Conservation (phyloP, 2,329 filamentous ascomycete genomes). For the Cephalotrichum gorgonifer region DNA sequence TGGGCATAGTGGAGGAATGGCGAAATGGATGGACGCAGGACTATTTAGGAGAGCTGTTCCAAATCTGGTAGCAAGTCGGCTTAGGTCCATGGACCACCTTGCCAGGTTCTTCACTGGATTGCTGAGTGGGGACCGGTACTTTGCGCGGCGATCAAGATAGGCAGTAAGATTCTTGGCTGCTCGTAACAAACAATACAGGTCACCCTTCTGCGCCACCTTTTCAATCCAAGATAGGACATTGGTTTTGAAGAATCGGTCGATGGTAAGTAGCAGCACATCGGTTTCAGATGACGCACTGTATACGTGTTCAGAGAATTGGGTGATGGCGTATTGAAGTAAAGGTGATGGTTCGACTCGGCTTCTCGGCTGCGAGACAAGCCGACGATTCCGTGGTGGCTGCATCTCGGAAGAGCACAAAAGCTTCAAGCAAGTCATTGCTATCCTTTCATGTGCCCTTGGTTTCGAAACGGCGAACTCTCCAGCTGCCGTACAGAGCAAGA, state of each 20-base stretch:
- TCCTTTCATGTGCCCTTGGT: conserved; percentile 12
- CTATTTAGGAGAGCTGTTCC: conserved; percentile 13
- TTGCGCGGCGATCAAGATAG: conserved; percentile 14
- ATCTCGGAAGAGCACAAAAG: conserved; percentile 9
- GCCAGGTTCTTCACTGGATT: conserved; percentile 13
- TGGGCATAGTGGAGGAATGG: conserved; percentile 25
- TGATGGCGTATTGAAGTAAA: conserved; percentile 15
- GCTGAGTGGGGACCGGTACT: conserved; percentile 13
- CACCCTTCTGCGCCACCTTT: conserved; percentile 11
- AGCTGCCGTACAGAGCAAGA: conserved; percentile 13
- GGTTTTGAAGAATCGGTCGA: conserved; percentile 15
- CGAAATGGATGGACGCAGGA: conserved; percentile 20
- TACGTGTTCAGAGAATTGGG: conserved; percentile 17
- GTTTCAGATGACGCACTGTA: conserved; percentile 9
- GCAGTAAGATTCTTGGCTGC: conserved; percentile 14
- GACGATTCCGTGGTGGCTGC: not conserved
- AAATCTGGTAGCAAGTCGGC: conserved; percentile 20
- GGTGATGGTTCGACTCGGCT: conserved; percentile 2
- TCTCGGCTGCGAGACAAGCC: conserved; percentile 12
- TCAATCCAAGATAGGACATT: conserved; percentile 21
- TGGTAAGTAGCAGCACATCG: conserved; percentile 11
- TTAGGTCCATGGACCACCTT: conserved; percentile 20
- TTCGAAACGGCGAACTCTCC: conserved; percentile 15
- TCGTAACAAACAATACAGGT: conserved; percentile 13
- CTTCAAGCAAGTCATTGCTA: conserved; percentile 15